These are phyloP conservation scores for Pseudonitzschia delicatissima DNA, from an alignment of 108 stramenopile species.

Conservation along the genomic window DNA sequence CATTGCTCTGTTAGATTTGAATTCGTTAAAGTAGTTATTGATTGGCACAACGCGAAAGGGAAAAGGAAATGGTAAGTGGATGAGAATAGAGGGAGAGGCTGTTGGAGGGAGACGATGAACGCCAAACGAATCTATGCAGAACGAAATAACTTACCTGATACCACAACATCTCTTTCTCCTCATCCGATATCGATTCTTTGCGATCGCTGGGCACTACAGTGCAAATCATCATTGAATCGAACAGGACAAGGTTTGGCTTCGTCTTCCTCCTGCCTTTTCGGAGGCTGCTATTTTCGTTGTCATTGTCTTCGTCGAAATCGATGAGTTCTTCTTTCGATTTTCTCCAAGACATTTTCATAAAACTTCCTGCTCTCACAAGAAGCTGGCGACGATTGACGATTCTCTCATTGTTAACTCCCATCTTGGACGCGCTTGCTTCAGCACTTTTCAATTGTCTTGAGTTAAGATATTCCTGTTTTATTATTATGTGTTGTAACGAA, in stretches of 20 bases:
- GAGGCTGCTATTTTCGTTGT: not conserved
- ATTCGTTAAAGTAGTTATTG: not conserved
- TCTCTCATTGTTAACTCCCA: constrained; percentile 4
- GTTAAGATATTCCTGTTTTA: too few species aligned
- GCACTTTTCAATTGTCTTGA: too few species aligned
- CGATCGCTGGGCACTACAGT: not conserved
- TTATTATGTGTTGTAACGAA: too few species aligned
- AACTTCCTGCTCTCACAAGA: constrained; percentile 9
- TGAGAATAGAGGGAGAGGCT: not conserved
- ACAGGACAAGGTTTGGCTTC: constrained; percentile 1
- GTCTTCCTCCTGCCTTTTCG: not conserved
- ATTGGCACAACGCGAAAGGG: not conserved
- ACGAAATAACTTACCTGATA: not conserved
- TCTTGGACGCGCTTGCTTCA: too few species aligned
- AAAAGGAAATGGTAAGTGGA: not conserved
- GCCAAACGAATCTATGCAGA: too few species aligned
- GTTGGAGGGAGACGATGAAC: too few species aligned
- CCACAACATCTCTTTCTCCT: not conserved
- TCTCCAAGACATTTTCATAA: constrained; percentile 12
- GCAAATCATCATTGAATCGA: not conserved
- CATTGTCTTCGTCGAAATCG: constrained; percentile 2
- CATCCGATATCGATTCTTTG: not conserved
- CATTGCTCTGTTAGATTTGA: constrained; percentile 5
- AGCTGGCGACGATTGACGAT: constrained; percentile 12
- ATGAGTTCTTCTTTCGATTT: not conserved